phyloP scores from a whole-genome alignment of 148 eudicot species.

The Chenopodium formosanum region DNA sequence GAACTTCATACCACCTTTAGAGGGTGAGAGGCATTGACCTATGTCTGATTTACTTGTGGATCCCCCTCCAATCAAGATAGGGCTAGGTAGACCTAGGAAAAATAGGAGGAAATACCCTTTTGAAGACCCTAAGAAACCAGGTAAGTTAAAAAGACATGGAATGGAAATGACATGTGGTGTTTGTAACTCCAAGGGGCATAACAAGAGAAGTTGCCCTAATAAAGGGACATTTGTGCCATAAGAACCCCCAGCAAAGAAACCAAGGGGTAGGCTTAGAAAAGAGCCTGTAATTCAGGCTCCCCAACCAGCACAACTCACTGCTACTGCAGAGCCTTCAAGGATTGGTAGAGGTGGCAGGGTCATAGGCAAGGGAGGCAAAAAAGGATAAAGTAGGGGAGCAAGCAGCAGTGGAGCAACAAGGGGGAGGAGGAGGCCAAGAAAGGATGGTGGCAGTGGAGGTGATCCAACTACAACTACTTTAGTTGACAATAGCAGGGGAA shows the following conservation, averaged over 20 bases:
- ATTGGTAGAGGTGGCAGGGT: no score
- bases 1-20: not conserved
- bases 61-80: not conserved
- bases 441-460: no score
- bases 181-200: not conserved
- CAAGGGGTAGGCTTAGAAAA: not conserved
- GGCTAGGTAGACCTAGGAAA: not conserved
- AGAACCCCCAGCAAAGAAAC: not conserved
- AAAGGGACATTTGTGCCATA: not conserved
- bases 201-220: not conserved
- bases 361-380: no score
- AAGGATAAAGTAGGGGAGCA: no score
- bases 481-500: no score
- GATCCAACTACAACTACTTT: accelerated
- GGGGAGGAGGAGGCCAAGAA: no score
- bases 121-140: conserved; percentile 1
- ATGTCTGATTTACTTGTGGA: not conserved
- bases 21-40: not conserved
- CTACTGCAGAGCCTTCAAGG: no score
- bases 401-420: no score
- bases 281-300: not conserved
- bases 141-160: not conserved
- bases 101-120: not conserved
- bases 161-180: not conserved
- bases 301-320: no score